Conservation (phyloP, 495 filamentous ascomycete genomes). For the Aspergillus homomorphus region DNA sequence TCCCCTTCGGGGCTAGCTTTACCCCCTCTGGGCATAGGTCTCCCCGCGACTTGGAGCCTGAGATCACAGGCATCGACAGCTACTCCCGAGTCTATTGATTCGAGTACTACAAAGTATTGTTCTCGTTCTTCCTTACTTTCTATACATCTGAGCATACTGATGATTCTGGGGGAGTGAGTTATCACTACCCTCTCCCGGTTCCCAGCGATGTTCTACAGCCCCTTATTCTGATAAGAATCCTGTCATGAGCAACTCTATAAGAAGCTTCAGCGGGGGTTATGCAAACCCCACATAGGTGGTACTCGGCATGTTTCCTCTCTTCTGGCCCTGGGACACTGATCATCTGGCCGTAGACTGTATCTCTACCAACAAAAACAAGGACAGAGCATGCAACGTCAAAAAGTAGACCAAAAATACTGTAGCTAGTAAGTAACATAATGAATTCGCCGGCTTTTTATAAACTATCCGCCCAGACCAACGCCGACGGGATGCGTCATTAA, state of each 20-base stretch:
- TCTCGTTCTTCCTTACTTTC: no score
- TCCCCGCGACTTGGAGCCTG: neutral
- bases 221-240: no score
- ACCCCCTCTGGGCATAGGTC: neutral
- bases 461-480: neutral
- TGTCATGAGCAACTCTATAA: neutral
- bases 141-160: no score
- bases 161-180: no score
- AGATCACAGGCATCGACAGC: slow-evolving; percentile 11
- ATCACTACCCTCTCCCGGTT: no score
- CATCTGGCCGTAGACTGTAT: neutral
- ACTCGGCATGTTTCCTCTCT: neutral
- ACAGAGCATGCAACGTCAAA: neutral
- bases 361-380: neutral
- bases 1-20: slow-evolving; percentile 16
- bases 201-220: no score
- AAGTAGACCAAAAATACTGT: neutral
- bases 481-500: neutral
- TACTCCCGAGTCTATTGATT: no score
- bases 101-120: no score
- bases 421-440: neutral
- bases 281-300: neutral
- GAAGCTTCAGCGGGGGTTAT: neutral
- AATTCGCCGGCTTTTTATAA: neutral
- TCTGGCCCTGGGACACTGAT: neutral